Base-by-base conservation (phyloP, 176 grass and related monocot species). In the Oryza coarctata region DNA sequence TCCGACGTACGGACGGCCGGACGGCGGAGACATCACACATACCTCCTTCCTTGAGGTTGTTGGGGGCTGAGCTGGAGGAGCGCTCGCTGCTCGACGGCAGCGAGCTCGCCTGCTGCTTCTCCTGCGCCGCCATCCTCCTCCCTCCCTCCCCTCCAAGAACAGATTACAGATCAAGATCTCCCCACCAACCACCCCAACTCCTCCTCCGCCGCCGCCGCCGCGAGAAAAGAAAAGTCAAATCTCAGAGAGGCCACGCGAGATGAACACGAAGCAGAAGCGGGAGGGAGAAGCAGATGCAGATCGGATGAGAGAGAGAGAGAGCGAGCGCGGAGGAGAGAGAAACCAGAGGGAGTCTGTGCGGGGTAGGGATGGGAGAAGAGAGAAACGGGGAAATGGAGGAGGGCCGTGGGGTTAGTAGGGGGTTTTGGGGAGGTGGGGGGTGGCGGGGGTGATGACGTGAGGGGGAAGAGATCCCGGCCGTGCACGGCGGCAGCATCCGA, bases 11-110 rank as follows among this genome's bases (percentile, higher is more conserved):
- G 61, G 3, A 49, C 45, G 14, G 14, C 17, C 15, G 61, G 45
- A 49, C 43, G 12, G 45, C 45, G 45, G 45, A 49, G 45, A 49
- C 12, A 29, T 0, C 68, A 22, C 57, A n/a, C n/a, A 12, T 73
- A 89, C 88, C 88, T 86, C 88, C 88, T 86, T 90, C 83, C 74
- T 81, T 86, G 83, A 78, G 79, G 74, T 86, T 86, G 84, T 83
- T 86, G 74, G 40, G 92, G 0, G 84, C 92, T 9, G 93, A 94
- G 89, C 89, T 94, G 69, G 93, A 94, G 82, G 89, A 94, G 80
- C 93, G 88, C 70, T 94, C 93, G 85, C 85, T 88, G 89, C 93
- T 94, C 55, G 89, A 89, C 27, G 82, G 89, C 2, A 94, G 79
- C 39, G 89, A 94, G 82, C 93, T 94, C 31, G 93, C 75, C 13